Percentiles rank a stretch among this genome's conserved stretches.
These are phyloP conservation scores for Cymbopogon flexuosus DNA, from an alignment of 202 grass and related monocot genomes.

Conservation along the genomic window DNA sequence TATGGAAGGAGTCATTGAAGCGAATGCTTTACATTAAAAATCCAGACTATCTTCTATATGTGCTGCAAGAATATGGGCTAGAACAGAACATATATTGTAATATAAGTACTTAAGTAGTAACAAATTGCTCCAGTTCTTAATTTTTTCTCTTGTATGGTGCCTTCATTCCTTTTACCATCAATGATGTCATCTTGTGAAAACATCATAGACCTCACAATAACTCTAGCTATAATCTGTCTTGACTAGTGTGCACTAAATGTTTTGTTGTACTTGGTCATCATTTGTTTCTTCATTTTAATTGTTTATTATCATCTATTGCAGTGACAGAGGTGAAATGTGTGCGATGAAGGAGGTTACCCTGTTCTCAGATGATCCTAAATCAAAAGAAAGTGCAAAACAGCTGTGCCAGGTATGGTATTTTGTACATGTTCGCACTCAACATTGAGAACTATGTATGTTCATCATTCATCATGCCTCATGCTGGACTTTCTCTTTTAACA, in stretches of 20 bases:
- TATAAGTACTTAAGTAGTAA: neutral
- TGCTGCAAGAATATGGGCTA: neutral
- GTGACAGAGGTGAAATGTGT: conserved; percentile 98
- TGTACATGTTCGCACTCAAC: neutral
- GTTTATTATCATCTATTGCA: conserved; percentile 29
- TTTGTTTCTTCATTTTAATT: conserved; percentile 6
- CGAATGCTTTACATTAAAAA: conserved; percentile 11
- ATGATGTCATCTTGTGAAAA: conserved; percentile 19
- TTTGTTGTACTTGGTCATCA: conserved; percentile 12
- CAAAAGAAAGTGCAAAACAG: conserved; percentile 95
- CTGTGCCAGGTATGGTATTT: conserved; percentile 66
- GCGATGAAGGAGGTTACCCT: conserved; percentile 99
- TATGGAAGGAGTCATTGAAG: neutral
- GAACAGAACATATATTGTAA: conserved; percentile 18
- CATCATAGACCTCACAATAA: neutral
- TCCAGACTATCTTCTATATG: conserved; percentile 9
- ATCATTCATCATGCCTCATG: neutral
- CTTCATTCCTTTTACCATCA: conserved; percentile 3
- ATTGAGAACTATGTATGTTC: neutral
- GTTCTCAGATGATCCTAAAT: conserved; percentile 97
- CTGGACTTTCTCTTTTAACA: conserved; percentile 16
- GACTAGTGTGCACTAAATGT: conserved; percentile 3
- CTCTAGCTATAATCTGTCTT: conserved; percentile 16
- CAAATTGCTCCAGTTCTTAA: neutral
- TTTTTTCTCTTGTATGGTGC: conserved; percentile 20